phyloP scores from a whole-genome alignment of 2,329 filamentous ascomycete genomes.

The Verticillium dahliae region DNA sequence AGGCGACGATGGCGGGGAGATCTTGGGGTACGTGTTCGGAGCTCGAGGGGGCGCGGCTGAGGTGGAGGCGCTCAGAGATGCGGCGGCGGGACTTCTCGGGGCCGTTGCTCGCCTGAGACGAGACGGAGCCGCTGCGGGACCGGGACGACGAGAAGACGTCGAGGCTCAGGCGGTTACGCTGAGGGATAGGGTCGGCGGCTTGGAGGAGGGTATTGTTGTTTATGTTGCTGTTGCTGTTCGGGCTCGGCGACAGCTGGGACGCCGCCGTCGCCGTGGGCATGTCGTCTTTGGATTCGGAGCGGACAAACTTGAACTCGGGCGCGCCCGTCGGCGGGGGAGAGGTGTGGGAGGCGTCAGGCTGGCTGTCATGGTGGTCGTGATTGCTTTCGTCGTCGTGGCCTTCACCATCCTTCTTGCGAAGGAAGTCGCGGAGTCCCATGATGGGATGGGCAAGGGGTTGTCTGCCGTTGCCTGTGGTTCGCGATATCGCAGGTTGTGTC shows the following conservation, averaged over 20 bases:
- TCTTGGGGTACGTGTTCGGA: conserved; percentile 73
- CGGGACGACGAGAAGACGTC: conserved; percentile 37
- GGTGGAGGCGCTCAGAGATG: conserved; percentile 65
- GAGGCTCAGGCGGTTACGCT: conserved; percentile 33
- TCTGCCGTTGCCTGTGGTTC: background rate
- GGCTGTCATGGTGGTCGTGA: conserved; percentile 39
- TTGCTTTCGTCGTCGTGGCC: conserved; percentile 26
- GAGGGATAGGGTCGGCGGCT: conserved; percentile 18
- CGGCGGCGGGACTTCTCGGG: conserved; percentile 30
- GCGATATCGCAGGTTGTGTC: background rate
- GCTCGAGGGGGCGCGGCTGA: conserved; percentile 50
- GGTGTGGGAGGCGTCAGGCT: conserved; percentile 29
- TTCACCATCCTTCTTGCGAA: conserved; percentile 47
- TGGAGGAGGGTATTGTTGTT: conserved; percentile 14
- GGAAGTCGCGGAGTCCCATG: conserved; percentile 47
- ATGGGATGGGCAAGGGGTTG: conserved; percentile 1
- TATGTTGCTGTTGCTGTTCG: background rate
- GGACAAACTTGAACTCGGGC: conserved; percentile 75
- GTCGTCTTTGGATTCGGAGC: conserved; percentile 67
- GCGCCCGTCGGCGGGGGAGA: conserved; percentile 18
- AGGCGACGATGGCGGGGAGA: conserved; percentile 64
- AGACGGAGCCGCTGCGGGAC: conserved; percentile 41
- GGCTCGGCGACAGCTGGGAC: background rate
- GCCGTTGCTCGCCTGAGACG: conserved; percentile 30
- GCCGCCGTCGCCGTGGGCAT: background rate